Percentiles rank a stretch among this genome's conserved stretches.
Evolutionary conservation across 306 rosid genomes (phyloP).

Genomic region (Macrotyloma uniflorum): DNA sequence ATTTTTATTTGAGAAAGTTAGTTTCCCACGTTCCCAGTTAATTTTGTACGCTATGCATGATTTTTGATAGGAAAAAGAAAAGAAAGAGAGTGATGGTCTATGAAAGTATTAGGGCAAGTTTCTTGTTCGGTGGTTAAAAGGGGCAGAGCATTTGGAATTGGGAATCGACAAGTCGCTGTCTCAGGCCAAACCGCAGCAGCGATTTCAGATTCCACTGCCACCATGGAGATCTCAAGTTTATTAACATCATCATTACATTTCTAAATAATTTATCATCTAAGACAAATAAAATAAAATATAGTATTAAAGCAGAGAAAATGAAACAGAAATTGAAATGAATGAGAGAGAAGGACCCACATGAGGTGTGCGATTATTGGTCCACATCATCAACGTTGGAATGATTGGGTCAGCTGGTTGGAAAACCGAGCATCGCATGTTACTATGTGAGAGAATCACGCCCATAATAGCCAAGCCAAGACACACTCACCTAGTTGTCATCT

Average conservation of each 20-base stretch:
- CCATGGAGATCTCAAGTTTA: not conserved
- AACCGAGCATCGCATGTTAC: conserved; percentile 17
- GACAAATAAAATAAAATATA: no score
- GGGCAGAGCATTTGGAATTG: not conserved
- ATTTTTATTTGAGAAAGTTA: no score
- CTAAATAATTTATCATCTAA: no score
- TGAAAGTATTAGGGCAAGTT: not conserved
- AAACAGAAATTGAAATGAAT: not conserved
- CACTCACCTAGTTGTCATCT: conserved; percentile 34
- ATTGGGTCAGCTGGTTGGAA: conserved; percentile 39
- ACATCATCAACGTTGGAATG: conserved; percentile 39
- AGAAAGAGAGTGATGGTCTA: not conserved
- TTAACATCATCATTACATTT: no score
- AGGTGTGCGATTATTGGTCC: not conserved
- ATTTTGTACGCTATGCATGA: no score
- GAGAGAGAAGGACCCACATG: conserved; percentile 28
- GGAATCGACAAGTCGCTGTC: conserved; percentile 19
- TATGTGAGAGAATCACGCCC: conserved; percentile 12
- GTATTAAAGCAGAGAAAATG: no score
- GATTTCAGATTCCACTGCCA: conserved; percentile 15
- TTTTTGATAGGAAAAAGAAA: no score
- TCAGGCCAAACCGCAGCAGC: conserved; percentile 26
- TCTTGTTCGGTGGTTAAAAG: not conserved
- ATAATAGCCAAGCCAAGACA: conserved; percentile 3
- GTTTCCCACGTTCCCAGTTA: no score